Percentiles rank a stretch among this genome's conserved stretches.
Evolutionary conservation across 495 filamentous ascomycete genomes (phyloP).

Genomic region (Daldinia childiae): DNA sequence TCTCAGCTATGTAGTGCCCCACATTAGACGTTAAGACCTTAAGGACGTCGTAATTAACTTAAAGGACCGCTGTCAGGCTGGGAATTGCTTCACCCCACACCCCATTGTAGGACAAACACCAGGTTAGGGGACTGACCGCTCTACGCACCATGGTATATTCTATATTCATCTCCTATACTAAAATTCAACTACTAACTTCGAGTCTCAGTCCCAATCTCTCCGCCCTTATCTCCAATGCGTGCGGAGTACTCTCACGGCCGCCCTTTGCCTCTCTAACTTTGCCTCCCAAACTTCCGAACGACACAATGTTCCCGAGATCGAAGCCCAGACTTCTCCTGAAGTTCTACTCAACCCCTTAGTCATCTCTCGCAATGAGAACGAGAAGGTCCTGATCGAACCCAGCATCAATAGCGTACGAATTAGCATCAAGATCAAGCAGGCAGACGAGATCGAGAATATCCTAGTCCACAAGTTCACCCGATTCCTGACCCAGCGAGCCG

Average conservation of each 20-base stretch:
- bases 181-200: constrained; percentile 16
- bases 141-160: constrained; percentile 38
- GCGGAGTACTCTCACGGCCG: constrained; percentile 90
- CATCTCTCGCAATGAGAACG: constrained; percentile 93
- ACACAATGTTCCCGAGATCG: constrained; percentile 97
- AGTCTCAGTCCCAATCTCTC: constrained; percentile 92
- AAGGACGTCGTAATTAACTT: not conserved
- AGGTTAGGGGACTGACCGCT: constrained; percentile 13
- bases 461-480: constrained; percentile 97
- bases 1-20: constrained; percentile 10
- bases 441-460: constrained; percentile 98
- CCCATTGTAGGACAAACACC: constrained; percentile 10
- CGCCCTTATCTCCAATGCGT: constrained; percentile 97
- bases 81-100: constrained; percentile 35
- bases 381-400: constrained; percentile 91
- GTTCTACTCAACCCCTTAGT: constrained; percentile 91
- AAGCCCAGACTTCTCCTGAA: constrained; percentile 90
- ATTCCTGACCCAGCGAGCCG: constrained; percentile 93
- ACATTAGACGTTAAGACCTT: constrained; percentile 21
- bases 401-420: constrained; percentile 95
- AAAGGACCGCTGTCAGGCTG: constrained; percentile 19
- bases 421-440: constrained; percentile 98
- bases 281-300: constrained; percentile 94
- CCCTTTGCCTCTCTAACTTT: constrained; percentile 95
- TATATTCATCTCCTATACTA: not conserved